A percentile compares a stretch with the other conserved stretches of the same genome.
Conservation (phyloP, 2,329 filamentous ascomycete genomes). For the Paraphoma sp. region DNA sequence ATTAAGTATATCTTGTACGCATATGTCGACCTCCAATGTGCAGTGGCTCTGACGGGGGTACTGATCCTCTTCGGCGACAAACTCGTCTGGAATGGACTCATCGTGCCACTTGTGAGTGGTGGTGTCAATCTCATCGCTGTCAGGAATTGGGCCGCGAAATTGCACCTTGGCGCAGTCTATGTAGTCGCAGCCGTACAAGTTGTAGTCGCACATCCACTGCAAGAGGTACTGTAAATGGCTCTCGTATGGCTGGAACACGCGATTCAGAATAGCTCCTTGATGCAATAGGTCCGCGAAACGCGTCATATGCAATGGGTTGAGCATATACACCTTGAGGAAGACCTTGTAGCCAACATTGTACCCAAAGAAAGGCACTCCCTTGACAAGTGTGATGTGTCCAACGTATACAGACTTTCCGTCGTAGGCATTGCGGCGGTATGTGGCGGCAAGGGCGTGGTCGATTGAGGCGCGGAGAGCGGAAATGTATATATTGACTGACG, state of each 20-base stretch:
- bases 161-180: constrained; percentile 73
- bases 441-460: constrained; percentile 85
- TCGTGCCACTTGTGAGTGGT: constrained; percentile 80
- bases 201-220: constrained; percentile 99
- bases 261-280: constrained; percentile 86
- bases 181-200: constrained; percentile 91
- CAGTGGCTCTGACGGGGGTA: constrained; percentile 86
- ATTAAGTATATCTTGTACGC: constrained; percentile 87
- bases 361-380: constrained; percentile 94
- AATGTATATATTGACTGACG: constrained; percentile 75
- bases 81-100: constrained; percentile 66
- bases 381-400: constrained; percentile 88
- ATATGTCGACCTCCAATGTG: constrained; percentile 86
- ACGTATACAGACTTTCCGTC: constrained; percentile 76
- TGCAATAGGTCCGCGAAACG: constrained; percentile 84
- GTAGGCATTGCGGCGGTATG: constrained; percentile 78
- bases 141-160: constrained; percentile 79
- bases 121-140: constrained; percentile 67
- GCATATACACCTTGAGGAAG: constrained; percentile 93
- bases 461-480: constrained; percentile 82
- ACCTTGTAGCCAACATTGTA: constrained; percentile 91
- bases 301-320: constrained; percentile 87
- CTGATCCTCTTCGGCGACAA: constrained; percentile 66
- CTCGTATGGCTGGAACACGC: constrained; percentile 88
- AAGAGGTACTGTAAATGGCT: constrained; percentile 89